These are phyloP conservation scores for Malassezia sp. DNA, from an alignment of 1,284 basidiomycete species.

Conservation along the genomic window DNA sequence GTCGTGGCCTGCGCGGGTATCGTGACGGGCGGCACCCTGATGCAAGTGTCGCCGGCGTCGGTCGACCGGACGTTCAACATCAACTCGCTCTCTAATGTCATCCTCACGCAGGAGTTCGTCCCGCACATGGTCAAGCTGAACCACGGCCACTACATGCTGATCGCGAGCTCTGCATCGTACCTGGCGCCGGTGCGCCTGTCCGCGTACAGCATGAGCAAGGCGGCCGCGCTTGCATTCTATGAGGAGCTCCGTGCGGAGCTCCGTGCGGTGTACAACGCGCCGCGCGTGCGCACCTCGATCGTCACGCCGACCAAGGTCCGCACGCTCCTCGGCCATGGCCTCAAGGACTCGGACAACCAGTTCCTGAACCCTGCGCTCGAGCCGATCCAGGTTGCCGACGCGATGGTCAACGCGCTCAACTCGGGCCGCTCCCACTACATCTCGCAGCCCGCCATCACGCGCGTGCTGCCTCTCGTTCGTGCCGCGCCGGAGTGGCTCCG, in stretches of 20 bases:
- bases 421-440: slow-evolving; percentile 35
- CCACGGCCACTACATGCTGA: slow-evolving; percentile 41
- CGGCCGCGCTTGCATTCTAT: slow-evolving; percentile 40
- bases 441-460: slow-evolving; percentile 30
- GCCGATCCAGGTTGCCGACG: slow-evolving; percentile 32
- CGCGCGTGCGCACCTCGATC: slow-evolving; percentile 35
- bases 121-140: slow-evolving; percentile 37
- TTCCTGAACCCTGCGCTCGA: slow-evolving; percentile 42
- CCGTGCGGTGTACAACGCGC: slow-evolving; percentile 32
- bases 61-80: slow-evolving; percentile 30
- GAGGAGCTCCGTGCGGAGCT: slow-evolving; percentile 39
- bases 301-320: slow-evolving; percentile 43
- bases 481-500: slow-evolving; percentile 36
- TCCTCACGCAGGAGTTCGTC: slow-evolving; percentile 38
- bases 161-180: slow-evolving; percentile 37
- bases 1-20: slow-evolving; percentile 44
- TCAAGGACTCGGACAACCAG: slow-evolving; percentile 35
- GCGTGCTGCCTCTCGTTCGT: slow-evolving; percentile 30
- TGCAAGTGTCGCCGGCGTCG: slow-evolving; percentile 25
- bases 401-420: slow-evolving; percentile 32
- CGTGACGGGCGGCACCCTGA: slow-evolving; percentile 32
- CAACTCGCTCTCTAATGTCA: slow-evolving; percentile 39
- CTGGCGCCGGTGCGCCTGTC: slow-evolving; percentile 32
- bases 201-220: slow-evolving; percentile 40
- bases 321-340: slow-evolving; percentile 38